Evolutionary conservation across 257 asterid genomes (phyloP).

Genomic region (Coffea eugenioides): DNA sequence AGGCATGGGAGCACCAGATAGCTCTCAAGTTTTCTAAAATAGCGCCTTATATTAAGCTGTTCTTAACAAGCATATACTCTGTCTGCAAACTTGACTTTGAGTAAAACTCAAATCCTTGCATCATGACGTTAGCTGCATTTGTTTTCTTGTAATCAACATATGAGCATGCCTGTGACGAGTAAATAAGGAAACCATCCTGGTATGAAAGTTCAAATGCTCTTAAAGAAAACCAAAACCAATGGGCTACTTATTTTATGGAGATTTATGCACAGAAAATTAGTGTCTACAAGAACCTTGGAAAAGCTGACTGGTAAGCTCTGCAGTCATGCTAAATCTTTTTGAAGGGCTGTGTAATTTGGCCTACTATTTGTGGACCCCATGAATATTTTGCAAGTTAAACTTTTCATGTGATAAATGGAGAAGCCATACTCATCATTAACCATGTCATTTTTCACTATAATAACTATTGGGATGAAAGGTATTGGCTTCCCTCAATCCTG

Average conservation of each 20-base stretch:
- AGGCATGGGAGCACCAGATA: too few relatives aligned
- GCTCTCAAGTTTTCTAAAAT: too few relatives aligned
- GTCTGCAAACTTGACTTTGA: too few relatives aligned
- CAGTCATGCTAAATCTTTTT: background rate
- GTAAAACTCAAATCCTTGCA: background rate
- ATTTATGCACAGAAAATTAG: background rate
- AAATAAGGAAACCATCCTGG: background rate
- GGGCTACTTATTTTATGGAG: background rate
- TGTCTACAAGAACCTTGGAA: too few relatives aligned
- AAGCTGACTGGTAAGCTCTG: background rate
- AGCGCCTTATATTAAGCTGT: too few relatives aligned
- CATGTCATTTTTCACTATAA: background rate
- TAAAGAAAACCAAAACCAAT: background rate
- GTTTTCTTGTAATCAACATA: background rate
- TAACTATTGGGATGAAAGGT: background rate
- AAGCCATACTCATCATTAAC: background rate
- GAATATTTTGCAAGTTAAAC: background rate
- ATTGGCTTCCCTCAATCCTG: background rate
- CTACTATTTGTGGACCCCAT: background rate
- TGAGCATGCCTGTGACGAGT: background rate
- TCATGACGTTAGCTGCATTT: background rate
- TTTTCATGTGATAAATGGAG: background rate
- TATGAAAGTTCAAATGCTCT: background rate
- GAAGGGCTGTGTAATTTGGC: background rate
- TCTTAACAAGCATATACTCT: too few relatives aligned